These are phyloP conservation scores for Perkinsus olseni DNA, from an alignment of 169 alveolate genomes.

Conservation along the genomic window DNA sequence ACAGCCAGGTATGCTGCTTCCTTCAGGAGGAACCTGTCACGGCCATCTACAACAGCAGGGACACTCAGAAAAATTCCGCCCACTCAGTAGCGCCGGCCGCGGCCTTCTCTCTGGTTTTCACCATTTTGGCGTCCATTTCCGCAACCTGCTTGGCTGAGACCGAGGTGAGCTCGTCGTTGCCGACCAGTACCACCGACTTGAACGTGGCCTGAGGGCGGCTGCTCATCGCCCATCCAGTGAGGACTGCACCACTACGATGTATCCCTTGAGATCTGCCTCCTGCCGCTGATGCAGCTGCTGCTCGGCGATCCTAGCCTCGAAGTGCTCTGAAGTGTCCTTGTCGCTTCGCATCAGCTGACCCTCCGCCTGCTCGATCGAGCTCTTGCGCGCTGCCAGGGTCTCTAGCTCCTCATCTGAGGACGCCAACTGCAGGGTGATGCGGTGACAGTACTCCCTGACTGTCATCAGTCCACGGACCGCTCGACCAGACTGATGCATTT, in stretches of 20 bases:
- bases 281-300: neutral
- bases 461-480: too few relatives aligned
- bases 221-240: neutral
- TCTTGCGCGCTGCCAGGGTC: neutral
- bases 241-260: neutral
- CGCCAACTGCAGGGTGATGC: too few relatives aligned
- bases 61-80: too few relatives aligned
- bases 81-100: neutral
- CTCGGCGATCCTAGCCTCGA: neutral
- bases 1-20: neutral
- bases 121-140: neutral
- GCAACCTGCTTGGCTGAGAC: neutral
- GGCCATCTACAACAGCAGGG: too few relatives aligned
- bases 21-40: neutral
- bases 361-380: neutral
- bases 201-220: neutral
- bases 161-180: neutral
- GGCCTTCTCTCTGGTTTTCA: neutral
- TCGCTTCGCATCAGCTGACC: neutral
- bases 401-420: neutral
- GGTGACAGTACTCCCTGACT: too few relatives aligned
- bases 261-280: neutral
- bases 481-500: too few relatives aligned
- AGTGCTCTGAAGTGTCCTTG: neutral
- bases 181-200: neutral